Evolutionary conservation across 2,329 filamentous ascomycete species (phyloP).

Genomic region (Camillea tinctor): DNA sequence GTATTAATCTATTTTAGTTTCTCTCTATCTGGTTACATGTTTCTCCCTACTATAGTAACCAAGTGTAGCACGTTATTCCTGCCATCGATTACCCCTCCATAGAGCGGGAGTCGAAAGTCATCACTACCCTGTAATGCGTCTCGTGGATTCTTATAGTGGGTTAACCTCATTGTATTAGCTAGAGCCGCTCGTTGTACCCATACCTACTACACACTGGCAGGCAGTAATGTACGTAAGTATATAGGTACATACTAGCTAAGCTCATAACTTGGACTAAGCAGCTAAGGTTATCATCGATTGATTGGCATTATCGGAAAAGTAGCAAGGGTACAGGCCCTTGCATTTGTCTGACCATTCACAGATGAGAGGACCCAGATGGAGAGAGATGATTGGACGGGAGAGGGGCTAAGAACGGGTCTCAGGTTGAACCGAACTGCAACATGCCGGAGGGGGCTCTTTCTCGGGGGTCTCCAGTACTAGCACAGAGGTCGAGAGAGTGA

Average conservation of each 20-base stretch:
- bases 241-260: too few relatives aligned
- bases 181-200: neutral
- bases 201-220: too few relatives aligned
- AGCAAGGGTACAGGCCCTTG: neutral
- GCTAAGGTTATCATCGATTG: neutral
- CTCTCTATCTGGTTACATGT: too few relatives aligned
- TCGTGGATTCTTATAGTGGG: conserved; percentile 7
- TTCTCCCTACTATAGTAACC: too few relatives aligned
- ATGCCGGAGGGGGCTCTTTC: conserved; percentile 7
- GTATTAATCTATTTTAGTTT: neutral
- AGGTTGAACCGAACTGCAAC: conserved; percentile 11
- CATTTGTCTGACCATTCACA: neutral
- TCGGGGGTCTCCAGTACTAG: conserved; percentile 2
- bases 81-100: too few relatives aligned
- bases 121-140: neutral
- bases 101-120: too few relatives aligned
- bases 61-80: too few relatives aligned
- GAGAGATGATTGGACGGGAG: conserved; percentile 14
- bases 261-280: too few relatives aligned
- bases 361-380: conserved; percentile 14
- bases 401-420: neutral
- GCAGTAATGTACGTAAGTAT: too few relatives aligned
- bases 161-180: conserved; percentile 1
- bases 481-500: conserved; percentile 13
- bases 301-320: neutral